Base-by-base conservation (phyloP, 1,284 basidiomycete genomes). In the Microbotryum saponariae region DNA sequence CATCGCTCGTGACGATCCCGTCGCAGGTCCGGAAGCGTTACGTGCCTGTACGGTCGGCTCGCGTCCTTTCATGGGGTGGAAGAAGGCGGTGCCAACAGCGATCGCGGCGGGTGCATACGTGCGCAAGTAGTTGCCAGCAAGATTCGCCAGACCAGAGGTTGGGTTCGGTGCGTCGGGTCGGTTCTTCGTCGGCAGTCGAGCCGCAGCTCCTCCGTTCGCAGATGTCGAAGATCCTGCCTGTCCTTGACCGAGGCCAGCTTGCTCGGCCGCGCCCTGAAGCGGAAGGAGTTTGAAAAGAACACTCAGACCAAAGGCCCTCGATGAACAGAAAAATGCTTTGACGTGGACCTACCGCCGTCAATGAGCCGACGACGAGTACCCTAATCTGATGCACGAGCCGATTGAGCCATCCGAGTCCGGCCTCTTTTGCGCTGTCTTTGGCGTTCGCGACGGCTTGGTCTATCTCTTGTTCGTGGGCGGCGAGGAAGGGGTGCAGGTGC, bases 401-500 rank as follows among this genome's bases (percentile, higher is more conserved):
- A 50, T 70, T 64, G n/a, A 88, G 57, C 71, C 85, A 88, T 20
- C 78, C 73, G 83, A 87, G 27, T 81, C 75, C 54, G 79, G 78
- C n/a, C 77, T 77, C 71, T 84, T 83, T 69, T 83, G 74, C 63
- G 81, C 80, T 21, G 6, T 31, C 44, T 55, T 72, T 74, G n/a
- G 62, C 69, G 16, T 70, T 58, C 4, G 83, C 82, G 54, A 91
- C 44, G 21, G 60, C 60, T 79, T 1, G 83, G 78, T 92, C 90
- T 73, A 93, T 92, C 71, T 88, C 82, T 7, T 78, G 72, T 76
- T 92, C 89, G 73, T 92, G 87, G 12, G 79, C 74, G 62, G 80
- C 79, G 71, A 93, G 83, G 78, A 90, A 86, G 0, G 90, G 90
- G 55, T 84, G 82, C 16, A 93, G 82, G 67, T 89, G 83, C 25